Base-by-base conservation (phyloP, 306 rosid species). In the Rosa persica region DNA sequence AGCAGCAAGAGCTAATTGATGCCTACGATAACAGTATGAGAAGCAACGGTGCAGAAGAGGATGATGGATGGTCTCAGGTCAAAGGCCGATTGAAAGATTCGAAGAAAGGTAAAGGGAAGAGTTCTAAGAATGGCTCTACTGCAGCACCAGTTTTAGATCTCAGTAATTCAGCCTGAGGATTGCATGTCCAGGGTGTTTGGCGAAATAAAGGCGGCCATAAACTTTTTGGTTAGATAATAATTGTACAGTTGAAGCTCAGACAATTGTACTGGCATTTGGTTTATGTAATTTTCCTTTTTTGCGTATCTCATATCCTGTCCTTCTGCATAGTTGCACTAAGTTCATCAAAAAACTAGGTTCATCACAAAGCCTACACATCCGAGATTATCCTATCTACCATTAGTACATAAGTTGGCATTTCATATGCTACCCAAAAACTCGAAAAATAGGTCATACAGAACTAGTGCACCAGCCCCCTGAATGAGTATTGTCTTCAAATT, bases 181-280 rank as follows among this genome's bases (percentile, higher is more conserved):
- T 84, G 76, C 98, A 98, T 54, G 96, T 86, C 6, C 89, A 90
- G 16, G 98, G 98, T 68, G 98, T 91, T 51, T 92, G 98, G 98
- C 81, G 86, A 74, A 94, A 55, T 5, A 88, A 91, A 23, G 97
- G 92, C 57, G 93, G 81, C 30, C 88, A 90, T 0, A 91, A 71
- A 74, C 90, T 92, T 8, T 83, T 78, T 79, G 48, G 84, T 48
- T 82, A 57, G 16, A 44, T 38, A 25, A 44, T 23, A 25, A 39
- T 15, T 22, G 13, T 57, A 22, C 10, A 8, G 30, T 8, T 57
- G 34, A 57, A 7, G 5, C 64, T 57, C 34, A 57, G 9, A 55
- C n/a, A 55, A 55, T 55, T n/a, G 61, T 22, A 57, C 30, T 22
- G 64, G 27, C 8, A 6, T 52, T 52, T 17, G 58, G 22, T 52